Percentiles rank a stretch among this genome's conserved stretches.
phyloP scores from a whole-genome alignment of 805 yeast species.

The Candida maesae region DNA sequence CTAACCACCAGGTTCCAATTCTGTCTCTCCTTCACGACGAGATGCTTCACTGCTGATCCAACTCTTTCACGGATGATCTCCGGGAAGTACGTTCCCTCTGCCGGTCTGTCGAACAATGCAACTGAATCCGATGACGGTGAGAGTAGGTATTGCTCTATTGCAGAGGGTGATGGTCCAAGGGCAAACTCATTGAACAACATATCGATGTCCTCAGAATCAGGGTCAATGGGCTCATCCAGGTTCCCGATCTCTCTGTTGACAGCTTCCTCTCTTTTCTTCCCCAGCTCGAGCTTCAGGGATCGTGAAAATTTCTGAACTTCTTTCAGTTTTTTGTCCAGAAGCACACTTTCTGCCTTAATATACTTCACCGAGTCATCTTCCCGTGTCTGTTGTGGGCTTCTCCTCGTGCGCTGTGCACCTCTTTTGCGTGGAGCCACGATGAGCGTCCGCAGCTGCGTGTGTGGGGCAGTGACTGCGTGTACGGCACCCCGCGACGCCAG shows the following conservation, averaged over 20 bases:
- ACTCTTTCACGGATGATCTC: slow-evolving; percentile 32
- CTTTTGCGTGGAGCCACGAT: slow-evolving; percentile 11
- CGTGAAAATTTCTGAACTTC: slow-evolving; percentile 18
- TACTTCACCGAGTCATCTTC: too few relatives aligned
- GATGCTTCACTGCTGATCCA: slow-evolving; percentile 38
- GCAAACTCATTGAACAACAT: slow-evolving; percentile 15
- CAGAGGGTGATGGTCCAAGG: not conserved
- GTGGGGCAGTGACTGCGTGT: too few relatives aligned
- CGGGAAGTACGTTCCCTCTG: slow-evolving; percentile 31
- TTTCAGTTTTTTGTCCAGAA: slow-evolving; percentile 17
- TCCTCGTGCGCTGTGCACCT: too few relatives aligned
- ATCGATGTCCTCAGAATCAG: slow-evolving; percentile 22
- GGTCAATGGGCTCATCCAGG: slow-evolving; percentile 13
- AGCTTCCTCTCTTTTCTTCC: slow-evolving; percentile 13
- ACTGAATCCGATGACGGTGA: slow-evolving; percentile 2
- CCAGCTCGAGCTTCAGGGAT: slow-evolving; percentile 15
- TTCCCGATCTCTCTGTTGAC: slow-evolving; percentile 15
- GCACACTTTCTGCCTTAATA: too few relatives aligned
- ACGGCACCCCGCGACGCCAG: too few relatives aligned
- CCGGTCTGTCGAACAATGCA: slow-evolving; percentile 24
- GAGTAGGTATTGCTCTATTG: too few relatives aligned
- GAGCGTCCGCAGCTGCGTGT: slow-evolving; percentile 7
- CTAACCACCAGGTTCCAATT: slow-evolving; percentile 39
- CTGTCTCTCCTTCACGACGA: slow-evolving; percentile 38
- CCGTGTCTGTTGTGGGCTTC: too few relatives aligned